Base-by-base conservation (phyloP, 2,329 filamentous ascomycete genomes). In the Pezizomycotina sp. region DNA sequence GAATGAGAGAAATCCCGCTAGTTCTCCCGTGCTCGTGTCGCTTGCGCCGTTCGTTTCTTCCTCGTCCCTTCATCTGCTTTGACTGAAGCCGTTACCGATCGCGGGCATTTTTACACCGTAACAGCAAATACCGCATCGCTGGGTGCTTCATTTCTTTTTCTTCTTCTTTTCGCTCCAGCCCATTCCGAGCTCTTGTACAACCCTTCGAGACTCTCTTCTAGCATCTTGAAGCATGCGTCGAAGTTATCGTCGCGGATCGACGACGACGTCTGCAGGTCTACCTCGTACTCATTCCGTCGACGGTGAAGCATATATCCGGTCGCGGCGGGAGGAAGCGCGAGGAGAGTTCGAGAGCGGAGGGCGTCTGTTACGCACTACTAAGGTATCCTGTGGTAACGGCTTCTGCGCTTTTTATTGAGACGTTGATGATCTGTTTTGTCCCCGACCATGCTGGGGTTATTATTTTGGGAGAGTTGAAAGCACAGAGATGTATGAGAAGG, bases 31-130 rank as follows among this genome's bases (percentile, higher is more conserved):
- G 62, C 51, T 3, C 32, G 31, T 0, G 59, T 53, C 1, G 53
- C 48, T 5, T 73, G 57, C 47, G 74, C 71, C 8, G 75, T 60
- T 52, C 75, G 71, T 54, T 74, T 75, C 47, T 71, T 63, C 51
- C 74, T 75, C n/a, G 71, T 42, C 4, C 74, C 70, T 8, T 68
- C 61, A 13, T 61, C 53, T 4, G 57, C 58, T 36, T 69, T 65
- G 46, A 70, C 67, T 36, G 66, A 60, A n/a, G 64, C 67, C 41
- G 68, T 53, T 63, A 69, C 66, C 51, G 68, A 68, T 4, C 64
- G 68, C 10, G 65, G 48, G 47, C 70, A 65, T 1, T 59, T n/a
- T n/a, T n/a, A n/a, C 22, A n/a, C 22, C 18, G 23, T 6, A 49
- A 18, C 3, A 49, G 24, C 8, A 51, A 34, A 36, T 44, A 50